Conservation (phyloP, 768 basidiomycete species). For the Russula sp. region DNA sequence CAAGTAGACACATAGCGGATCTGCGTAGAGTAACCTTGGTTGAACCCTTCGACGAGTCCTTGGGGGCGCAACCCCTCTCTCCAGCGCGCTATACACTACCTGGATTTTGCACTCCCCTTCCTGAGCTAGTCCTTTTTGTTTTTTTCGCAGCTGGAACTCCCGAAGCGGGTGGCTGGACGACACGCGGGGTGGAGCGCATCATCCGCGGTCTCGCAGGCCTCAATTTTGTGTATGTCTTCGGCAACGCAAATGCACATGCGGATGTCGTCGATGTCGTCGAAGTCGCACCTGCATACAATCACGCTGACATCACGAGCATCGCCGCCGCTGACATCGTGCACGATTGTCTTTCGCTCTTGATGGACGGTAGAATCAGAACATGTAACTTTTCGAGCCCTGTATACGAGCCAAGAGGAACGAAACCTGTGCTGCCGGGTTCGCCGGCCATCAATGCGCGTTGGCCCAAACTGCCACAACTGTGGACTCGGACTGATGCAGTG, state of each 20-base stretch:
- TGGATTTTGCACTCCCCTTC: neutral
- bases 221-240: constrained; percentile 63
- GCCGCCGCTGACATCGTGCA: constrained; percentile 65
- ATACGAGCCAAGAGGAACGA: neutral
- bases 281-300: constrained; percentile 68
- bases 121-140: neutral
- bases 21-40: no score
- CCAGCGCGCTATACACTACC: neutral
- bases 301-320: constrained; percentile 64
- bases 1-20: no score
- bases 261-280: constrained; percentile 76
- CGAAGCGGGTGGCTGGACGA: constrained; percentile 82
- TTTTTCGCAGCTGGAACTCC: constrained; percentile 74
- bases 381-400: no score
- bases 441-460: neutral
- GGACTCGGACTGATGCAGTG: neutral
- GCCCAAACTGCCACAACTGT: neutral
- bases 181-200: constrained; percentile 76
- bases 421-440: no score
- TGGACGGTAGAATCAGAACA: constrained; percentile 22
- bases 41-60: no score
- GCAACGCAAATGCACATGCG: constrained; percentile 26
- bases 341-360: constrained; percentile 60
- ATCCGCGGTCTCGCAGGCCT: constrained; percentile 72
- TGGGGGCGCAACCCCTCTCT: no score